phyloP scores from a whole-genome alignment of 805 yeast species.

The Wickerhamomyces alni region DNA sequence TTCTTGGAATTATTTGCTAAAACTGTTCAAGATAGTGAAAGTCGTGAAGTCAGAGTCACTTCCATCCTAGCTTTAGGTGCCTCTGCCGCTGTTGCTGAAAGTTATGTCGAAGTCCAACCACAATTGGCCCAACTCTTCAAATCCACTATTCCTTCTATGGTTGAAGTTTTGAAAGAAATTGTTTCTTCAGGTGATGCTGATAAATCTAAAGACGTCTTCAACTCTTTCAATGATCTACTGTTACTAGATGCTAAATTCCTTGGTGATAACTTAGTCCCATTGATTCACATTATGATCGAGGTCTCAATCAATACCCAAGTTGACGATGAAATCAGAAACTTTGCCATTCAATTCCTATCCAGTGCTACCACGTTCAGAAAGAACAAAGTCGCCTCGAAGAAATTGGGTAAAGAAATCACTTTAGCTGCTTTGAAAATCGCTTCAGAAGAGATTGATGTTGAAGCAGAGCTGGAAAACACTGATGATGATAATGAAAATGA shows the following conservation, averaged over 20 bases:
- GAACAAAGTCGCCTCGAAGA: slow-evolving; percentile 69
- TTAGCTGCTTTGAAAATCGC: slow-evolving; percentile 69
- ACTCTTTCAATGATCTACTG: slow-evolving; percentile 75
- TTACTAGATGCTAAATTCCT: slow-evolving; percentile 71
- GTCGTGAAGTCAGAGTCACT: slow-evolving; percentile 73
- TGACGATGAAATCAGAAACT: slow-evolving; percentile 78
- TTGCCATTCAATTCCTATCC: slow-evolving; percentile 78
- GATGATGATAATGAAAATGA: slow-evolving; percentile 92
- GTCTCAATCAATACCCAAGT: slow-evolving; percentile 58
- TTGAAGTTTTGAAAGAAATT: slow-evolving; percentile 71
- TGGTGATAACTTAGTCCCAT: slow-evolving; percentile 64
- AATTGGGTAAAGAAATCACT: slow-evolving; percentile 78
- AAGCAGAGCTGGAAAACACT: slow-evolving; percentile 66
- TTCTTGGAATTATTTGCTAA: slow-evolving; percentile 65
- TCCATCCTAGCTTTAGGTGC: slow-evolving; percentile 72
- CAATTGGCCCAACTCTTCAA: slow-evolving; percentile 49
- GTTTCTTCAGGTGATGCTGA: slow-evolving; percentile 67
- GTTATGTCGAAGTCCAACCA: slow-evolving; percentile 42
- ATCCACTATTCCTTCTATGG: slow-evolving; percentile 69
- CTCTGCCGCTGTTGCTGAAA: slow-evolving; percentile 63
- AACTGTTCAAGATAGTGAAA: slow-evolving; percentile 54
- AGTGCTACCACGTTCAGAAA: slow-evolving; percentile 77
- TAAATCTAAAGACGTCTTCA: slow-evolving; percentile 69
- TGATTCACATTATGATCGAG: slow-evolving; percentile 70
- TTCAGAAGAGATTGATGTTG: slow-evolving; percentile 76